Conservation (phyloP, 192 early-diverging fungal genomes). For the Linnemannia zychae region DNA sequence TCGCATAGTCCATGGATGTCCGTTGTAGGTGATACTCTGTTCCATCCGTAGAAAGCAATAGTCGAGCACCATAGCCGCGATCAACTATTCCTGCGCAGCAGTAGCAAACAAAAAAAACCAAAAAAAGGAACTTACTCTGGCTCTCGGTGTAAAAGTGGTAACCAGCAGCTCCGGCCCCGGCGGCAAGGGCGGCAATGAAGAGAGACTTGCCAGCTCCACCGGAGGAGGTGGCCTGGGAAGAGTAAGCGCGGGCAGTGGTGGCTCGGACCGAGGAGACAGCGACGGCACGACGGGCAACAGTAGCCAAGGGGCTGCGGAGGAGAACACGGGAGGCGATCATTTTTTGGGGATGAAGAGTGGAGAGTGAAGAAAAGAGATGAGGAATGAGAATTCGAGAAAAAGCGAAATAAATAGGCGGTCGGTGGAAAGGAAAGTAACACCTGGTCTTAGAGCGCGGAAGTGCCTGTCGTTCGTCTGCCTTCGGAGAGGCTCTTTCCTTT, state of each 20-base stretch:
- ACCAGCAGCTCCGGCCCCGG: constrained; percentile 52
- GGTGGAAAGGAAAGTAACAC: constrained; percentile 14
- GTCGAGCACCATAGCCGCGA: background rate
- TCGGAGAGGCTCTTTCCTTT: background rate
- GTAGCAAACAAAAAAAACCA: background rate
- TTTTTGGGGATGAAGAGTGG: constrained; percentile 11
- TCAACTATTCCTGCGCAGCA: background rate
- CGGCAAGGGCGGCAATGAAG: constrained; percentile 26
- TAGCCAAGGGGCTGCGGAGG: constrained; percentile 46
- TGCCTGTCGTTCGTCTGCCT: background rate
- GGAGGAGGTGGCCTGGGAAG: constrained; percentile 25
- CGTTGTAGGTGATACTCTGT: background rate
- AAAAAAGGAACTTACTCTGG: constrained; percentile 33
- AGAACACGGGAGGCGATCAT: constrained; percentile 34
- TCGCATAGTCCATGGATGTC: background rate
- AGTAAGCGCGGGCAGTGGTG: constrained; percentile 34
- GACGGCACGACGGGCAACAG: constrained; percentile 40
- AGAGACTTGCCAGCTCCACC: constrained; percentile 37
- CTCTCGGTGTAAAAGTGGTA: constrained; percentile 40
- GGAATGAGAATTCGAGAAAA: background rate
- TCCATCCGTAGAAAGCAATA: background rate
- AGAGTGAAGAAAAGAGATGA: constrained; percentile 17
- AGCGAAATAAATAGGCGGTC: constrained; percentile 3
- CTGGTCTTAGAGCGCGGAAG: background rate
- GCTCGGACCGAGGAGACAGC: constrained; percentile 25